phyloP scores from a whole-genome alignment of 202 grass and related monocot species.

The Eragrostis tef region DNA sequence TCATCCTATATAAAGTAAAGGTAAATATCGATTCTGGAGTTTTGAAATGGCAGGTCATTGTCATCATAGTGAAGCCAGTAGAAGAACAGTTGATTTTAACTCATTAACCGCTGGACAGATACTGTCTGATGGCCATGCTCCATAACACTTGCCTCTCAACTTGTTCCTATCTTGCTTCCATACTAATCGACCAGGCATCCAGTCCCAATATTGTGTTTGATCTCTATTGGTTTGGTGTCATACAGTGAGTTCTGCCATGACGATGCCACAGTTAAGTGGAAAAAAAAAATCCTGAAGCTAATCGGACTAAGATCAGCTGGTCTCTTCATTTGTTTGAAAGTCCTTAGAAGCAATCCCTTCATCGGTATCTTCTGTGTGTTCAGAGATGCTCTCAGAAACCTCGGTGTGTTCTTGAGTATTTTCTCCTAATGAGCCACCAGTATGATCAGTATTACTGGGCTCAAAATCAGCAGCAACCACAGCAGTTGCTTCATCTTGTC shows the following conservation, averaged over 20 bases:
- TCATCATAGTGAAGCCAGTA: not conserved
- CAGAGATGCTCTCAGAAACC: conserved; percentile 21
- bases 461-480: conserved; percentile 40
- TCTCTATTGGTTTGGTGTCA: not conserved
- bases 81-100: not conserved
- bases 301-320: conserved; percentile 34
- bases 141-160: not conserved
- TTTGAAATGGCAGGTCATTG: not conserved
- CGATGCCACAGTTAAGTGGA: conserved; percentile 17
- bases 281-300: not conserved
- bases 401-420: conserved; percentile 29
- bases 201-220: not conserved
- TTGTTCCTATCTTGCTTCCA: not conserved
- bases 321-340: conserved; percentile 45
- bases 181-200: too few relatives aligned
- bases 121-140: not conserved
- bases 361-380: conserved; percentile 48
- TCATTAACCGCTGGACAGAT: not conserved
- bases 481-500: conserved; percentile 15
- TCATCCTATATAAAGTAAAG: not conserved
- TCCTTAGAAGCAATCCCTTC: conserved; percentile 49
- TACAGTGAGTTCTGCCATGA: not conserved
- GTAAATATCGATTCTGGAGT: not conserved
- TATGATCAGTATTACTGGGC: conserved; percentile 20
- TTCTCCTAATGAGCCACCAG: not conserved